Base-by-base conservation (phyloP, 2,329 filamentous ascomycete genomes). In the Onygena corvina region DNA sequence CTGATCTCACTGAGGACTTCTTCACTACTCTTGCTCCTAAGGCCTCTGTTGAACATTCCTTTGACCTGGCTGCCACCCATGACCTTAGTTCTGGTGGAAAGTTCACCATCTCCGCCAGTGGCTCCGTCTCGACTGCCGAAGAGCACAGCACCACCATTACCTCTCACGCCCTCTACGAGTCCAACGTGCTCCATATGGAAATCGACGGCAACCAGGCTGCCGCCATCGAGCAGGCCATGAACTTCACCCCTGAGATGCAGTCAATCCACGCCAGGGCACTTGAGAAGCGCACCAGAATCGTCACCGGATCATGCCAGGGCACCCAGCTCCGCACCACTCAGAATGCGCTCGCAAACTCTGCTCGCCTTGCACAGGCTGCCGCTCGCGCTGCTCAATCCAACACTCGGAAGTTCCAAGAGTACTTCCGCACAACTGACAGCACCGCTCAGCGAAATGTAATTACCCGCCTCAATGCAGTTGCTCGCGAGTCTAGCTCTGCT, bases 371-470 rank as follows among this genome's bases (percentile, higher is more conserved):
- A 5, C 71, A 75, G 0, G 60, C 63, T 1, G 75, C 74, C 1
- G 76, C 77, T 0, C 61, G 68, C 1, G 75, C 70, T 0, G 76
- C 74, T 18, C 54, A 67, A 0, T 63, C 66, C 56, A 18, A 46
- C 31, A 12, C 51, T 5, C 6, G 14, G 18, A 77, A 72, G 58
- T 64, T 81, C 56, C 64, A 62, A 30, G 76, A 80, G 58, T 84
- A 80, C 70, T 85, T 83, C 73, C 83, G 81, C 66, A 74, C 74
- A 0, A 75, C 74, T 29, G 63, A 65, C 12, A 54, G 63, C 11
- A 53, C 63, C 3, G 69, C 68, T 9, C 72, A 74, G 30, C 69
- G 61, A 47, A 70, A 66, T 0, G 77, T 83, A 3, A 68, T 76
- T 1, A 62, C 59, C n/a, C 67, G 67, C 27, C 71, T 82, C 48